A percentile compares a stretch with the other conserved stretches of the same genome.
phyloP scores from a whole-genome alignment of 371 early-diverging fungal genomes.

The Mortierella sp. region DNA sequence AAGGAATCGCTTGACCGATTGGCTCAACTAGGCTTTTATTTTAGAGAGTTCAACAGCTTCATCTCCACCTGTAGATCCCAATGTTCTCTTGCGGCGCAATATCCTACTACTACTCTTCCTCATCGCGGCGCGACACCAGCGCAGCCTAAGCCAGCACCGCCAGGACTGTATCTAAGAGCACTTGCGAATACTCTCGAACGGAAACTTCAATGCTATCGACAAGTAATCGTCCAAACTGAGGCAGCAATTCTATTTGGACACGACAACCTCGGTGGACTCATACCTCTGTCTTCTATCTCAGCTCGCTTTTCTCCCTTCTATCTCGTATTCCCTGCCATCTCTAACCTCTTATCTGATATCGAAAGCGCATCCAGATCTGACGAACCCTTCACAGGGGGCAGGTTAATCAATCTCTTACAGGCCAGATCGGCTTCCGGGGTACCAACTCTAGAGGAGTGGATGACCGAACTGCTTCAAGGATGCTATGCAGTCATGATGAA shows the following conservation, averaged over 20 bases:
- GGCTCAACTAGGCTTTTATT: constrained; percentile 74
- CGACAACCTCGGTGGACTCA: constrained; percentile 49
- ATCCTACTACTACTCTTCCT: no score
- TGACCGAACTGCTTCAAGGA: constrained; percentile 65
- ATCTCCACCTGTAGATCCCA: constrained; percentile 32
- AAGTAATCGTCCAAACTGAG: constrained; percentile 69
- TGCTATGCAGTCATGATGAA: constrained; percentile 73
- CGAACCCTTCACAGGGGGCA: constrained; percentile 62
- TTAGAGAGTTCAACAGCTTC: constrained; percentile 61
- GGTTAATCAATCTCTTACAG: constrained; percentile 69
- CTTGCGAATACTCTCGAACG: constrained; percentile 65
- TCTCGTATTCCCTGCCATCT: constrained; percentile 49
- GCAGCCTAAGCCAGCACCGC: not conserved
- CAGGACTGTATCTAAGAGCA: constrained; percentile 58
- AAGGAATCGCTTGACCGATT: constrained; percentile 74
- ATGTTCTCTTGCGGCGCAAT: no score
- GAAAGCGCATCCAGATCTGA: constrained; percentile 7
- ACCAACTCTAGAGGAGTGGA: constrained; percentile 61
- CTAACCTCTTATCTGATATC: constrained; percentile 29
- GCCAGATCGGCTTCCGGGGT: constrained; percentile 71
- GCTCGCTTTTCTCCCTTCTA: constrained; percentile 48
- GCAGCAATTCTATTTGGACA: constrained; percentile 49
- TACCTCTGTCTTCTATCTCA: constrained; percentile 41
- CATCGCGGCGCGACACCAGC: not conserved
- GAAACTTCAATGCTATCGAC: constrained; percentile 67